phyloP scores from a whole-genome alignment of 2,329 filamentous ascomycete species.

The Claviceps quebecensis region DNA sequence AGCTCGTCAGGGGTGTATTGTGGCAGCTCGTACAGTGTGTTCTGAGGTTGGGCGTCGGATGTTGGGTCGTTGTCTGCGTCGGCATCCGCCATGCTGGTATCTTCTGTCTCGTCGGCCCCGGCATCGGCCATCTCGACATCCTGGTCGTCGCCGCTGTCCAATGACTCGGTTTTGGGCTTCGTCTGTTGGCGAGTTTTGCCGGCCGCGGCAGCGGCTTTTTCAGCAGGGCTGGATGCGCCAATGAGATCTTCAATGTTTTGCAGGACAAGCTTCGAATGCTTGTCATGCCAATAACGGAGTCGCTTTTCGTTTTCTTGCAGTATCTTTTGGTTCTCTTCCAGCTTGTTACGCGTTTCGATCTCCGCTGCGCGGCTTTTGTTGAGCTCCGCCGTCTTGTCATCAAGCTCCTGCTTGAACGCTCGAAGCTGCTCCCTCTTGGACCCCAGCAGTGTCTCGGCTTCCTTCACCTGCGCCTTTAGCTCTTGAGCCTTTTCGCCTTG shows the following conservation, averaged over 20 bases:
- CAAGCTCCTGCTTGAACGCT: constrained; percentile 68
- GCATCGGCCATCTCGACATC: constrained; percentile 21
- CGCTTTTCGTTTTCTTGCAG: constrained; percentile 76
- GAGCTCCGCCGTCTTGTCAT: constrained; percentile 71
- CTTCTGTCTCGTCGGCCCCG: constrained; percentile 15
- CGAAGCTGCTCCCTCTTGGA: constrained; percentile 70
- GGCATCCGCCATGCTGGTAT: constrained; percentile 10
- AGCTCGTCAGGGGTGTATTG: constrained; percentile 63
- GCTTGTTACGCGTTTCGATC: constrained; percentile 96
- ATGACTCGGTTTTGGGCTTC: constrained; percentile 9
- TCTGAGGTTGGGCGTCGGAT: constrained; percentile 14
- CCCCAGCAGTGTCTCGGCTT: constrained; percentile 65
- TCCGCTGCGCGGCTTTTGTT: constrained; percentile 81
- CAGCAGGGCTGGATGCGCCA: constrained; percentile 19
- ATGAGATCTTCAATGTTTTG: constrained; percentile 65
- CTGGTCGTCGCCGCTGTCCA: constrained; percentile 13
- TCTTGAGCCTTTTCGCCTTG: constrained; percentile 65
- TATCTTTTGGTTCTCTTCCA: constrained; percentile 89
- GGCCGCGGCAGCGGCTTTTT: constrained; percentile 7
- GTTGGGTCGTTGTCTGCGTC: constrained; percentile 11
- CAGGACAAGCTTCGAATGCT: constrained; percentile 67
- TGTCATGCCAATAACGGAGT: constrained; percentile 76
- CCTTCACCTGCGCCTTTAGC: constrained; percentile 59
- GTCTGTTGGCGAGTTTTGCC: constrained; percentile 14
- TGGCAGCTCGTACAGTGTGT: constrained; percentile 48